Evolutionary conservation across 306 rosid genomes (phyloP), one percentile per base, ranked within the genome.

Genomic region (Vigna angularis): DNA sequence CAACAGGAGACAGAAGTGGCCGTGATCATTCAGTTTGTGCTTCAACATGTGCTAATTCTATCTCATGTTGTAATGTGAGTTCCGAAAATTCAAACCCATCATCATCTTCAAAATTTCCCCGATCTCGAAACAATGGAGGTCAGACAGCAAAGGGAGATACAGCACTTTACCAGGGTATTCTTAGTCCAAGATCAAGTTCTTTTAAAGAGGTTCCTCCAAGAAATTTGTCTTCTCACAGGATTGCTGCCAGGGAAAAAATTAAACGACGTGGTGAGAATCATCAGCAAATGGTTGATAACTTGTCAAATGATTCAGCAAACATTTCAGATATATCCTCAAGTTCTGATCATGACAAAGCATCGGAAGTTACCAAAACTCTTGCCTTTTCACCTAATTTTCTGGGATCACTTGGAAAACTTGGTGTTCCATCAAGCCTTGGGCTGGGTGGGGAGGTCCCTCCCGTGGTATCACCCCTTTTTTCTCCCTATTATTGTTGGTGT

Each of bases 401-500:
- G 59, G 97, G 89, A 48, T 90, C 97, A 26, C 65, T 85, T 5
- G 94, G 86, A 52, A 89, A 83, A 49, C 83, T 84, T 75, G 53
- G 85, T 74, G 85, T 49, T 22, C 83, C 92, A 78, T 83, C 87
- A 14, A 56, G 85, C 61, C 58, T 79, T 52, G 84, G 85, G 77
- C 61, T 84, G 58, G 84, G 83, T 18, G 87, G 86, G 70, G 88
- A 86, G 66, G 62, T 79, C 62, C 78, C 94, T 50, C 84, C 84
- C 20, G 40, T 83, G 44, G 93, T 77, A 51, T 72, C 93, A 14
- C 88, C 99, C 38, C 87, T 91, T 53, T 89, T 95, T 70, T 82
- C 97, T 44, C 99, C 99, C 16, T 86, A 90, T 81, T 93, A 96
- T 83, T 93, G 99, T 75, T 96, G 96, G 96, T 96, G 97, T 69